phyloP scores from a whole-genome alignment of 2,329 filamentous ascomycete genomes.

The Fusarium gaditjirri region DNA sequence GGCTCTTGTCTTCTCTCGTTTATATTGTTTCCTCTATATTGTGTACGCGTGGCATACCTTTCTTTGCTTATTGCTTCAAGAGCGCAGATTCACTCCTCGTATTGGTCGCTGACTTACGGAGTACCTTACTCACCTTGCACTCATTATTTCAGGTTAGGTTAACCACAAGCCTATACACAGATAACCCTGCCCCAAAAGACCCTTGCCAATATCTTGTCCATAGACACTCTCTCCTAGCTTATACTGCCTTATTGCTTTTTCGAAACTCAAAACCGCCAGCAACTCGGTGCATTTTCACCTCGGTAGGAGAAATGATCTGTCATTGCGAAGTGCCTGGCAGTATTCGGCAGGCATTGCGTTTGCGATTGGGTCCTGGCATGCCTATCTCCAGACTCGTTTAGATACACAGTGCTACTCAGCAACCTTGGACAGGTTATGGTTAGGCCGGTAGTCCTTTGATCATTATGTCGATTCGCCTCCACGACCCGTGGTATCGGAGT shows the following conservation, averaged over 20 bases:
- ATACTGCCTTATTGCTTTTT: constrained; percentile 33
- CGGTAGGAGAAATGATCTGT: constrained; percentile 8
- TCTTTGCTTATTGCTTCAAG: constrained; percentile 18
- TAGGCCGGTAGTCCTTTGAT: neutral
- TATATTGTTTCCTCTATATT: constrained; percentile 20
- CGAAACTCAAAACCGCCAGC: constrained; percentile 6
- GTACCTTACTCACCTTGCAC: constrained; percentile 15
- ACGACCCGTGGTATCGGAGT: neutral
- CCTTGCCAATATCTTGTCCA: constrained; percentile 12
- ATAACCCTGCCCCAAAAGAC: constrained; percentile 3
- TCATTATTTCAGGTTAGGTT: constrained; percentile 5
- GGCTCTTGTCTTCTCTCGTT: constrained; percentile 15
- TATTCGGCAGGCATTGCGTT: neutral
- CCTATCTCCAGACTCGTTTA: neutral
- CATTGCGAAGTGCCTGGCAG: neutral
- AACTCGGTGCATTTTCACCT: constrained; percentile 11
- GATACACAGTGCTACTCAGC: neutral
- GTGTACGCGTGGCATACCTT: constrained; percentile 19
- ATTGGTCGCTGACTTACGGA: constrained; percentile 19
- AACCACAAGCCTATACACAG: constrained; percentile 3
- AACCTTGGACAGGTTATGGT: constrained; percentile 1
- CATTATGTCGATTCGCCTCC: neutral
- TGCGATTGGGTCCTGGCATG: neutral
- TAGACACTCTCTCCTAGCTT: constrained; percentile 30
- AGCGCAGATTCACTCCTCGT: neutral